Evolutionary conservation across 805 yeast genomes (phyloP).

Genomic region (Wickerhamiella hasegawae): DNA sequence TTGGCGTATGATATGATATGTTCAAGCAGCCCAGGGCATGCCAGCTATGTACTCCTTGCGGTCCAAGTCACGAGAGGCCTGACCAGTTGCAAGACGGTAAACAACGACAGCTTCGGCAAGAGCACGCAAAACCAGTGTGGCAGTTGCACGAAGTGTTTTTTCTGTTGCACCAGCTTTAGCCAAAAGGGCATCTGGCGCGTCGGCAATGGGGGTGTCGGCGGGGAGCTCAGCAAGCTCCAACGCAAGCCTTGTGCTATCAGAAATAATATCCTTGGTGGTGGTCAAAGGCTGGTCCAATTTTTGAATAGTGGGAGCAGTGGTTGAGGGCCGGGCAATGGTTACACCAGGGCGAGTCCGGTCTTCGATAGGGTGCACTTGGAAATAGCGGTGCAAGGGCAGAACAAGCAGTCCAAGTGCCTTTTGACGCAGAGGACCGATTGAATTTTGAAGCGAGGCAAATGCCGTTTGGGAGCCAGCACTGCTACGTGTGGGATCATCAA

Average conservation of each 20-base stretch:
- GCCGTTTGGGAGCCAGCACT: too few relatives aligned
- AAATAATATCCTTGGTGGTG: neutral
- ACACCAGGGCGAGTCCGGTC: slow-evolving; percentile 5
- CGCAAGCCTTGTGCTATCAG: slow-evolving; percentile 3
- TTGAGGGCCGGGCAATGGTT: neutral
- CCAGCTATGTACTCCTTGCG: slow-evolving; percentile 4
- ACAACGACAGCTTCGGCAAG: slow-evolving; percentile 11
- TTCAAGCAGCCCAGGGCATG: slow-evolving; percentile 8
- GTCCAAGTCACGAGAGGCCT: slow-evolving; percentile 5
- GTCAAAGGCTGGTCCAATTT: neutral
- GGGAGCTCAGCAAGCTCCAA: slow-evolving; percentile 4
- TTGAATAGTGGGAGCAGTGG: neutral
- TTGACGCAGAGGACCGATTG: slow-evolving; percentile 36
- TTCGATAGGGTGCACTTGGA: slow-evolving; percentile 53
- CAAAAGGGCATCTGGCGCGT: slow-evolving; percentile 4
- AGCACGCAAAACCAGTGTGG: slow-evolving; percentile 11
- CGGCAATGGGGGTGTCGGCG: neutral
- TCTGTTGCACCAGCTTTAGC: slow-evolving; percentile 1
- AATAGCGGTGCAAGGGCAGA: slow-evolving; percentile 64
- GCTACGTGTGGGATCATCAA: slow-evolving; percentile 33
- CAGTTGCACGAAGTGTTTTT: slow-evolving; percentile 1
- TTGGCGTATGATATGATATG: too few relatives aligned
- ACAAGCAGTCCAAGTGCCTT: slow-evolving; percentile 52
- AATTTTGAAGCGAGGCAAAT: too few relatives aligned
- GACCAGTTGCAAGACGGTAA: slow-evolving; percentile 6